Evolutionary conservation across 2,329 filamentous ascomycete species (phyloP), one percentile per base, ranked within the genome.

Genomic region (Paracoccidioides brasiliensis): DNA sequence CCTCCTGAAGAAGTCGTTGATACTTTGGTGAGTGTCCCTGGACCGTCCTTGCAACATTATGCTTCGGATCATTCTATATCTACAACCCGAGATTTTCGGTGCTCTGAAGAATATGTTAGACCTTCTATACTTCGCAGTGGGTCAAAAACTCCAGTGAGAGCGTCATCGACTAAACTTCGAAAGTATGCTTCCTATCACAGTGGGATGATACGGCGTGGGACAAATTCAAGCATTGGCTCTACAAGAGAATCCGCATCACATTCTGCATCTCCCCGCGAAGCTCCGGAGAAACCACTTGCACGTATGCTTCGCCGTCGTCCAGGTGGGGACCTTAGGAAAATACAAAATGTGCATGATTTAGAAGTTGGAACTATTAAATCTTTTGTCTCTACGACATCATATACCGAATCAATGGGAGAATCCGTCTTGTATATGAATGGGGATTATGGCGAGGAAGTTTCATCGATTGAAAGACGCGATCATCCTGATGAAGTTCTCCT

Each of bases 301-400:
- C 80, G 83, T 46, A 76, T 84, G 44, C 76, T 93, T 58, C 79
- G 88, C 58, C 77, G 88, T 65, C 78, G 84, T 12, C 88, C 86
- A 5, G 88, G 87, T 50, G 86, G 88, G 38, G 83, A 91, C 66
- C 71, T 93, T 50, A 80, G 84, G 59, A 84, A 83, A 14, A 84
- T 80, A 41, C 78, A 78, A 15, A 84, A 84, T 57, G 80, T 84
- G 35, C 79, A 79, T 43, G 83, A 87, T 37, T 67, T 84, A 3
- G 79, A 83, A 12, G 69, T 72, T 43, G 60, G 59, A 6, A 60
- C 63, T 2, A 63, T 69, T n/a, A 62, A 61, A 33, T 75, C 73
- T 4, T 66, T 67, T 43, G 61, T 59, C 9, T 73, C 70, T 10
- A 61, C 68, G 50, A 65, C 66, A 9, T 72, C 71, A 3, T 70